Percentiles rank a stretch among this genome's conserved stretches.
Conservation (phyloP, 1,284 basidiomycete genomes). For the Rhodotorula sp. region DNA sequence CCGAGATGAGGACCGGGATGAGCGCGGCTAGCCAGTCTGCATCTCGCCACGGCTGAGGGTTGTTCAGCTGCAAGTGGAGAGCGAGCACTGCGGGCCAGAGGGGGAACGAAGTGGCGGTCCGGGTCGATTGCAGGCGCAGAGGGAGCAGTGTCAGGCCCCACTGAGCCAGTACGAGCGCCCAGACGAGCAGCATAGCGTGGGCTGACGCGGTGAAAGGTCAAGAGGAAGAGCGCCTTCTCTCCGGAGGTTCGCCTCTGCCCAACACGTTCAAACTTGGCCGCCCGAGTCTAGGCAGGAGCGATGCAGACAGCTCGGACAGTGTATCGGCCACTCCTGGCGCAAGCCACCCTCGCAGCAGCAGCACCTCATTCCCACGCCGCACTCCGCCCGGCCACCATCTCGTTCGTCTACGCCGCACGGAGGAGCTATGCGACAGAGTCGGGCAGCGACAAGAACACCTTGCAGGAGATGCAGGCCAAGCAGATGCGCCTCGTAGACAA, state of each 20-base stretch:
- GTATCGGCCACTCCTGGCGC: no score
- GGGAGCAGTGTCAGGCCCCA: not conserved
- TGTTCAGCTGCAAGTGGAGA: not conserved
- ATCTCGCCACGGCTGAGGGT: not conserved
- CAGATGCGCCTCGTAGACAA: conserved; percentile 36
- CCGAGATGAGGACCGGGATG: not conserved
- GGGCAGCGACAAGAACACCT: not conserved
- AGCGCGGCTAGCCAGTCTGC: not conserved
- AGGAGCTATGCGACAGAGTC: conserved; percentile 16
- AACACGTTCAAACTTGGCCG: not conserved
- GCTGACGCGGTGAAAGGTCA: not conserved
- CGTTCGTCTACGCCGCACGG: not conserved
- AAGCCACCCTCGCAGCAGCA: not conserved
- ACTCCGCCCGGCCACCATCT: no score
- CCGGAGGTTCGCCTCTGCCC: not conserved
- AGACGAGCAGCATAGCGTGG: not conserved
- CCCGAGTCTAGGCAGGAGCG: no score
- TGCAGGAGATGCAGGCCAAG: conserved; percentile 26
- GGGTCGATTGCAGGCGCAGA: not conserved
- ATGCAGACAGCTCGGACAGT: not conserved
- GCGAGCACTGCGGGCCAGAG: not conserved
- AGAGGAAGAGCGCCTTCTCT: no score
- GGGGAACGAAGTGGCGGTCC: not conserved
- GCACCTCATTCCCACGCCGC: not conserved
- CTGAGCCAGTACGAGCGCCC: not conserved